Conservation (phyloP, 1,284 basidiomycete species). For the Taiwanofungus camphoratus region DNA sequence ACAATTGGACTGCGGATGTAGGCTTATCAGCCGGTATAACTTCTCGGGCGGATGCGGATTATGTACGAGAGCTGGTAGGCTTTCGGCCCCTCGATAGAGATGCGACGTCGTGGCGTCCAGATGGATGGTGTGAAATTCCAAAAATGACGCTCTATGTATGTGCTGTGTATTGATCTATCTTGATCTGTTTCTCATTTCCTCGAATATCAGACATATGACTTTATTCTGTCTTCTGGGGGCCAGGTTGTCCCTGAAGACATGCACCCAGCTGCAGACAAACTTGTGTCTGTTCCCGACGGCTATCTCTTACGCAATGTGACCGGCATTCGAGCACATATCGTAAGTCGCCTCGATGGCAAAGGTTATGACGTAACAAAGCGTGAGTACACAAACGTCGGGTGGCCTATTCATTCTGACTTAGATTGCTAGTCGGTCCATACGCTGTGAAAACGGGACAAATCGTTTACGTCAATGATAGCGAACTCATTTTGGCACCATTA, state of each 20-base stretch:
- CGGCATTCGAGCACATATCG: slow-evolving; percentile 72
- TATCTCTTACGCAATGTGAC: slow-evolving; percentile 72
- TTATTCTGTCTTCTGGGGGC: slow-evolving; percentile 65
- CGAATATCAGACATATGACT: slow-evolving; percentile 73
- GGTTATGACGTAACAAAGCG: slow-evolving; percentile 83
- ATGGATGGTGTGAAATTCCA: slow-evolving; percentile 72
- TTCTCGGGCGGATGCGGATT: slow-evolving; percentile 71
- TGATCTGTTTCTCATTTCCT: too few species aligned
- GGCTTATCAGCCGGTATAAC: slow-evolving; percentile 66
- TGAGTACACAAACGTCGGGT: slow-evolving; percentile 33
- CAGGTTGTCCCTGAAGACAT: slow-evolving; percentile 57
- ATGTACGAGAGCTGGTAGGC: slow-evolving; percentile 64
- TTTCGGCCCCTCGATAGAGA: slow-evolving; percentile 44
- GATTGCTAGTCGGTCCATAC: slow-evolving; percentile 70
- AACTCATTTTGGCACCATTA: slow-evolving; percentile 38
- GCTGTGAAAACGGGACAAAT: slow-evolving; percentile 72
- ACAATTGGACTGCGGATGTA: slow-evolving; percentile 27
- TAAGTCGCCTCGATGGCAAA: slow-evolving; percentile 74
- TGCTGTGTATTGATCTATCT: too few species aligned
- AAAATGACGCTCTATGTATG: slow-evolving; percentile 68
- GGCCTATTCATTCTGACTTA: slow-evolving; percentile 5
- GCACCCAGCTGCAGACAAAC: slow-evolving; percentile 61
- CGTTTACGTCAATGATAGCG: slow-evolving; percentile 76
- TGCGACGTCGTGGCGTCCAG: slow-evolving; percentile 50
- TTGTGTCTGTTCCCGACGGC: slow-evolving; percentile 59